A percentile compares a stretch with the other conserved stretches of the same genome.
phyloP scores from a whole-genome alignment of 2,329 filamentous ascomycete species.

The Spiromastix sp. region DNA sequence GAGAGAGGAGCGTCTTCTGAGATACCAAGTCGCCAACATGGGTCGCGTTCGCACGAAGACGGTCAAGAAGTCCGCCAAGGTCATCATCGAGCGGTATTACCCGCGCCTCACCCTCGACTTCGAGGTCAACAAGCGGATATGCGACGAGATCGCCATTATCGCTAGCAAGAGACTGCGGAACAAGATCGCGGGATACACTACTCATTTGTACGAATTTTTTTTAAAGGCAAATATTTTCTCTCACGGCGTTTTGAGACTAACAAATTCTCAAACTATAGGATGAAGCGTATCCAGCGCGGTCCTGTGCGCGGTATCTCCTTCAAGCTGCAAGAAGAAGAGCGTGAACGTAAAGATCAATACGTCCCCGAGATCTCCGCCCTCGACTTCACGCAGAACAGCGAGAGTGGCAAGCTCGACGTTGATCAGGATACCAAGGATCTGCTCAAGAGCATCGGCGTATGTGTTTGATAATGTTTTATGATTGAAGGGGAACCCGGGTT shows the following conservation, averaged over 20 bases:
- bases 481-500: conserved; percentile 8
- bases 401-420: conserved; percentile 87
- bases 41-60: conserved; percentile 46
- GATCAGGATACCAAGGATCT: conserved; percentile 98
- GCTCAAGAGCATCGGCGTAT: conserved; percentile 95
- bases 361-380: conserved; percentile 97
- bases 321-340: conserved; percentile 99
- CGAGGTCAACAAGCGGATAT: conserved; percentile 99
- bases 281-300: conserved; percentile 99
- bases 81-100: conserved; percentile 99
- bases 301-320: conserved; percentile 99
- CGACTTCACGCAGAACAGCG: conserved; percentile 88
- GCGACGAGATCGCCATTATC: conserved; percentile 99
- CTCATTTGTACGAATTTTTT: too few relatives aligned
- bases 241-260: conserved; percentile 73
- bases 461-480: conserved; percentile 42
- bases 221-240: too few relatives aligned
- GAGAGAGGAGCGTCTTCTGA: too few relatives aligned
- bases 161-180: conserved; percentile 98
- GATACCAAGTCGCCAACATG: conserved; percentile 40
- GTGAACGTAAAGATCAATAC: conserved; percentile 99
- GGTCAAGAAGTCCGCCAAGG: conserved; percentile 87
- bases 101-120: conserved; percentile 98
- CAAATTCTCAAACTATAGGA: conserved; percentile 95
- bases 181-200: conserved; percentile 61